phyloP scores from a whole-genome alignment of 129 eudicot species.

The Flaveria robusta region DNA sequence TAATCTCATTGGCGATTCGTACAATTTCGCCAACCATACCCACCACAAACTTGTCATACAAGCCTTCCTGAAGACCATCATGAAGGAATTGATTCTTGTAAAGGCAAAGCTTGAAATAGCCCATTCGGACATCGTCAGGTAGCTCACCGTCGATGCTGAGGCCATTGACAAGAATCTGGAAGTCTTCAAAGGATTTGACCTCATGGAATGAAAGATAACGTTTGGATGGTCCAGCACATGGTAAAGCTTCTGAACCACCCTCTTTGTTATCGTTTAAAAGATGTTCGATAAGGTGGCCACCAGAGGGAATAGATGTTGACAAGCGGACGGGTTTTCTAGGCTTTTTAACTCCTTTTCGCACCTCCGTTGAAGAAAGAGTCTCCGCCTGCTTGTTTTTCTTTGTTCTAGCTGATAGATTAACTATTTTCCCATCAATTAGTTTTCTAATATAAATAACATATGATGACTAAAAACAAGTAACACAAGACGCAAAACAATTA shows the following conservation, averaged over 20 bases:
- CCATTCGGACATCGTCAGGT: conserved; percentile 41
- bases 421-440: neutral
- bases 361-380: conserved; percentile 26
- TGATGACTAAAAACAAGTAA: neutral
- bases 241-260: conserved; percentile 39
- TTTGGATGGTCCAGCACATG: conserved; percentile 22
- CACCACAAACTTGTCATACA: conserved; percentile 49
- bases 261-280: neutral
- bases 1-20: conserved; percentile 53
- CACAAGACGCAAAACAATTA: neutral
- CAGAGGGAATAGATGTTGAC: neutral
- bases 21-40: conserved; percentile 67
- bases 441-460: neutral
- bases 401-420: neutral
- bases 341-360: conserved; percentile 25
- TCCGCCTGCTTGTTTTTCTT: conserved; percentile 42
- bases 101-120: conserved; percentile 63
- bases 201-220: conserved; percentile 30
- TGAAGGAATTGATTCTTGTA: conserved; percentile 54
- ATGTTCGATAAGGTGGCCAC: conserved; percentile 27
- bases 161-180: conserved; percentile 50
- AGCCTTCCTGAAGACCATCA: conserved; percentile 44
- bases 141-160: conserved; percentile 60
- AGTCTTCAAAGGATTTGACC: conserved; percentile 54
- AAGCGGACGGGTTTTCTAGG: conserved; percentile 19